Base-by-base conservation (phyloP, 2,329 filamentous ascomycete genomes). In the Botryotinia globosa region DNA sequence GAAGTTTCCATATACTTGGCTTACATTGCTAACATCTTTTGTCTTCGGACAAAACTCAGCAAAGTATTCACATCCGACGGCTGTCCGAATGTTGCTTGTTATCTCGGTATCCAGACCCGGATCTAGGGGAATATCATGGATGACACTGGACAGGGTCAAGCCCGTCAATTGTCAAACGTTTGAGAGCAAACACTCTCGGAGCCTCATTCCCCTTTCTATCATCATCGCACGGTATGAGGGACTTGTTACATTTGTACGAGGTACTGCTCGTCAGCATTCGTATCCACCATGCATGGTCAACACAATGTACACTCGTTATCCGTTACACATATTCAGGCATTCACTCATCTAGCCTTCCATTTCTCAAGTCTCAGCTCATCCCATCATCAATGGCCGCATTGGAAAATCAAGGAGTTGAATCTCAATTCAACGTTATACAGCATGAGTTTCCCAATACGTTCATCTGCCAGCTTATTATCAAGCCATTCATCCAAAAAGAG, bases 291-390 rank as follows among this genome's bases (percentile, higher is more conserved):
- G 29, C 44, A 37, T 34, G 44, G 7, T 32, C 44, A n/a, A 66
- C 34, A 54, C 51, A 54, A 29, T 29, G 51, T 54, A 66, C 42
- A 51, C 45, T 66, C 45, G 45, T 54, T 51, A n/a, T 37, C 45
- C 22, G 62, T 65, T n/a, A 56, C 20, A 39, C 62, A 39, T 48
- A 25, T 48, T 45, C 48, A 68, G 32, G 29, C 34, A 22, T 58
- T 48, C 54, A 69, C 54, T 34, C 37, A 39, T 44, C 69, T 51
- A 34, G n/a, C 34, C 37, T 1, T 63, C 34, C 18, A 34, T 56
- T 48, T 39, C n/a, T 71, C 69, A 71, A 51, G 29, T 44, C n/a
- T 71, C 69, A 71, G 69, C 69, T 65, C 69, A 67, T 66, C n/a
- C 32, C 37, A 48, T 48, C 44, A n/a, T 69, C n/a, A 71, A 39